These are phyloP conservation scores for Paulownia fortunei DNA, from an alignment of 257 asterid species.

Conservation along the genomic window DNA sequence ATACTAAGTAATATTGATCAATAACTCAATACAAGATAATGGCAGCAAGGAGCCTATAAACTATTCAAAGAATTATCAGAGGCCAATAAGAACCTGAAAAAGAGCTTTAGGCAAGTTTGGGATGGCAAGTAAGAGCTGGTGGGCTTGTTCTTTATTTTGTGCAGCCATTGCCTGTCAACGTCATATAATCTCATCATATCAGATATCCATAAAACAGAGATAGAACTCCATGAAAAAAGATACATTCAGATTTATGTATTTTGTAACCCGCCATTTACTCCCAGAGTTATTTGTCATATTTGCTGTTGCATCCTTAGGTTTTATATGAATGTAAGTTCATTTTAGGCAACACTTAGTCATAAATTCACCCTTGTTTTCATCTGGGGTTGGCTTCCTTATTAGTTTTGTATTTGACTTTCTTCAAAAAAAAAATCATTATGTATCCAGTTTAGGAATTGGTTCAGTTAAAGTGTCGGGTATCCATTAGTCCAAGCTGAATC, in stretches of 20 bases:
- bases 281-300: neutral
- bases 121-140: constrained; percentile 63
- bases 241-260: neutral
- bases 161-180: constrained; percentile 77
- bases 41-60: constrained; percentile 22
- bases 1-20: constrained; percentile 17
- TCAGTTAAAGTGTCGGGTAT: constrained; percentile 2
- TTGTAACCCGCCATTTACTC: neutral
- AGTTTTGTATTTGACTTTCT: constrained; percentile 1
- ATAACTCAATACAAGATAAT: constrained; percentile 11
- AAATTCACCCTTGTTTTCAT: neutral
- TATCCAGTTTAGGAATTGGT: neutral
- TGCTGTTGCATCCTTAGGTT: neutral
- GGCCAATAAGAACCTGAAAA: constrained; percentile 69
- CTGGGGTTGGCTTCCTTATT: neutral
- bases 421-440: neutral
- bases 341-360: neutral
- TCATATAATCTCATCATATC: constrained; percentile 25
- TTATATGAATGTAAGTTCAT: neutral
- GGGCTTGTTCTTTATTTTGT: constrained; percentile 82
- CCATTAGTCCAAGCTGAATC: neutral
- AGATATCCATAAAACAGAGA: constrained; percentile 15
- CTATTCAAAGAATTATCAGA: constrained; percentile 4
- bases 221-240: neutral
- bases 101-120: constrained; percentile 85